Evolutionary conservation across 2,329 filamentous ascomycete species (phyloP), one percentile per base, ranked within the genome.

Genomic region (Cercospora berteroae): DNA sequence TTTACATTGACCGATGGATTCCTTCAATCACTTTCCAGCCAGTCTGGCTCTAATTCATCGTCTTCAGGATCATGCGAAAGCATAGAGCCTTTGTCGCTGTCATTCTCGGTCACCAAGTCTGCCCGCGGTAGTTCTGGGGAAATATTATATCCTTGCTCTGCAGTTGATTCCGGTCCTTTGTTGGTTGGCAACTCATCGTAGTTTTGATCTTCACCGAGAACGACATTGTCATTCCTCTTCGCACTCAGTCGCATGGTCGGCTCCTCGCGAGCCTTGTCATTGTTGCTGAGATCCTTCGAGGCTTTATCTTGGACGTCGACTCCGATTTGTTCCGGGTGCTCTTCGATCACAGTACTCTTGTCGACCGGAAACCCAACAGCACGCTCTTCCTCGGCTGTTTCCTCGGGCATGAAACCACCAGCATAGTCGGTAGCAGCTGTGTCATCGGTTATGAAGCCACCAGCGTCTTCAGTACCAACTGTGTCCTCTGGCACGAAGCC

Each of bases 41-140:
- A 89, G 52, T 89, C 87, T 3, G 87, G 87, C 69, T 89, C 87
- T 2, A 86, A 86, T 74, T 89, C 87, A 60, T 88, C 86, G 71
- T 89, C 87, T 33, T 89, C 87, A 0, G 87, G 87, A 72, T 89
- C 87, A 71, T 89, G 84, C 1, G 87, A 86, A 7, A 86, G 77
- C 57, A 88, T 74, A 5, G 85, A 88, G 0, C 81, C 83, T 48
- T 79, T 76, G 42, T 78, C 76, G 59, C 57, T 65, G 36, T 55
- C 52, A 13, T 33, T 25, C 23, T 16, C 33, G 33, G 9, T 20
- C n/a, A 29, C 7, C 7, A 44, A n/a, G 7, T 44, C 61, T 29
- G 12, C 10, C 50, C 31, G 52, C 33, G 50, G 18, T 29, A 23
- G 25, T n/a, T 16, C 23, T 55, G 48, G 23, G 20, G 10, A 5